A percentile compares a stretch with the other conserved stretches of the same genome.
Evolutionary conservation across 2,329 filamentous ascomycete species (phyloP).

Genomic region (Botrytis hyacinthi): DNA sequence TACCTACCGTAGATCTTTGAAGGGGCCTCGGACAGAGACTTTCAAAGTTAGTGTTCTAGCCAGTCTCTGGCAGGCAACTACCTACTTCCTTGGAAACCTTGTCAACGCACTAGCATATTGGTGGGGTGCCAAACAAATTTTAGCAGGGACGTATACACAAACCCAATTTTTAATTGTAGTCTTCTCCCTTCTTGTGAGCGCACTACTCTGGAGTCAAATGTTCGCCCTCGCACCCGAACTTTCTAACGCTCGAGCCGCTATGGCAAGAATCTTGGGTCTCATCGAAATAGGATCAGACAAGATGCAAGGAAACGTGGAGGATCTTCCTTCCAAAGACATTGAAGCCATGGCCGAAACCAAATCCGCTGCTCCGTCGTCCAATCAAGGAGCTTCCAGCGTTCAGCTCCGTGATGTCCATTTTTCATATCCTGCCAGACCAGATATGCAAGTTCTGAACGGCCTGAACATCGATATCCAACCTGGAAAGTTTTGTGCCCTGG

Average conservation of each 20-base stretch:
- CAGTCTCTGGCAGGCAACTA: constrained; percentile 48
- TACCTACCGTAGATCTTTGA: constrained; percentile 55
- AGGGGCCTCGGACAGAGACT: constrained; percentile 54
- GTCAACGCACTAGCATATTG: constrained; percentile 75
- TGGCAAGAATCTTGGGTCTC: constrained; percentile 54
- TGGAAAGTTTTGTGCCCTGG: constrained; percentile 61
- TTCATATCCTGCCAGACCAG: constrained; percentile 62
- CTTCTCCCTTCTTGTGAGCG: constrained; percentile 67
- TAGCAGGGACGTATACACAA: constrained; percentile 59
- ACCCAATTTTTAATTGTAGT: constrained; percentile 73
- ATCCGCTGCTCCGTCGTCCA: not conserved
- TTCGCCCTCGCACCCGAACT: constrained; percentile 73
- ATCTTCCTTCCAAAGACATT: constrained; percentile 38
- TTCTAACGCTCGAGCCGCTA: constrained; percentile 61
- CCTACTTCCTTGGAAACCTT: constrained; percentile 60
- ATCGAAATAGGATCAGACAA: constrained; percentile 45
- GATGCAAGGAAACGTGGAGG: constrained; percentile 25
- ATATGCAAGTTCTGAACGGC: constrained; percentile 54
- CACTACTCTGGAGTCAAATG: constrained; percentile 71
- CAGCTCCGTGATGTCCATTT: constrained; percentile 60
- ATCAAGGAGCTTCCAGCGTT: constrained; percentile 39
- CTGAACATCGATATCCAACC: constrained; percentile 56
- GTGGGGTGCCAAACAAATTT: constrained; percentile 73
- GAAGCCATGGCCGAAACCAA: constrained; percentile 41
- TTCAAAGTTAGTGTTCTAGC: constrained; percentile 49